Evolutionary conservation across 768 basidiomycete genomes (phyloP).

Genomic region (Dioszegia hungarica): DNA sequence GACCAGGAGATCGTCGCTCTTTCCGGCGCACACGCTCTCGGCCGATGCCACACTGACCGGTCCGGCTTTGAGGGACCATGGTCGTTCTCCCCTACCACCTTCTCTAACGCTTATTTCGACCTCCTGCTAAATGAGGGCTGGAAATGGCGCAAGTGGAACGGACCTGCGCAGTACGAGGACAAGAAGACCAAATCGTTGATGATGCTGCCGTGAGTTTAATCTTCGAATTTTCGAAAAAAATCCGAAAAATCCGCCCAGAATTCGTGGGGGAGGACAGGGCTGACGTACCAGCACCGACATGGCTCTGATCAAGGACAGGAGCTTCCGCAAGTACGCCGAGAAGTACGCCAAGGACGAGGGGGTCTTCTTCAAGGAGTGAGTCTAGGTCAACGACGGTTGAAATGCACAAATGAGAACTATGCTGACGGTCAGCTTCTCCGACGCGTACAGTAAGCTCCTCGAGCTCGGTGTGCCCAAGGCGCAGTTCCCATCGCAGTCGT

Average conservation of each 20-base stretch:
- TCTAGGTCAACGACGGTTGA: slow-evolving; percentile 21
- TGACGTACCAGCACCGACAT: slow-evolving; percentile 66
- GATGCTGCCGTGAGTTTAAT: slow-evolving; percentile 79
- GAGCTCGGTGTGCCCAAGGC: slow-evolving; percentile 85
- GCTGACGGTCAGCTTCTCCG: slow-evolving; percentile 65
- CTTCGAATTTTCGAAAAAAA: not conserved
- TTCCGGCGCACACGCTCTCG: slow-evolving; percentile 88
- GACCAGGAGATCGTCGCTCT: slow-evolving; percentile 97
- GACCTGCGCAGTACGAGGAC: slow-evolving; percentile 86
- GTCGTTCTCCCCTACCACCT: slow-evolving; percentile 70
- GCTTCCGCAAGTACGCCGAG: slow-evolving; percentile 81
- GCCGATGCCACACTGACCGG: slow-evolving; percentile 75
- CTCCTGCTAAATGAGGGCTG: slow-evolving; percentile 82
- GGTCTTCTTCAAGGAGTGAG: slow-evolving; percentile 90
- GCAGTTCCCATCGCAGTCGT: slow-evolving; percentile 73
- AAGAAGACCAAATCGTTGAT: slow-evolving; percentile 81
- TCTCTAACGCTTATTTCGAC: slow-evolving; percentile 50
- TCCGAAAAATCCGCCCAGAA: not conserved
- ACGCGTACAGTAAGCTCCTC: slow-evolving; percentile 69
- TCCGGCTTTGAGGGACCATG: slow-evolving; percentile 50
- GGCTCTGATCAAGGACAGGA: slow-evolving; percentile 80
- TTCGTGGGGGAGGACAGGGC: too few relatives aligned
- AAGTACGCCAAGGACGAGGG: slow-evolving; percentile 79
- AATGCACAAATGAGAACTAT: not conserved
- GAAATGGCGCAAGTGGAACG: slow-evolving; percentile 81